Evolutionary conservation across 768 basidiomycete genomes (phyloP), one percentile per base, ranked within the genome.

Genomic region (Solioccasus polychromus): DNA sequence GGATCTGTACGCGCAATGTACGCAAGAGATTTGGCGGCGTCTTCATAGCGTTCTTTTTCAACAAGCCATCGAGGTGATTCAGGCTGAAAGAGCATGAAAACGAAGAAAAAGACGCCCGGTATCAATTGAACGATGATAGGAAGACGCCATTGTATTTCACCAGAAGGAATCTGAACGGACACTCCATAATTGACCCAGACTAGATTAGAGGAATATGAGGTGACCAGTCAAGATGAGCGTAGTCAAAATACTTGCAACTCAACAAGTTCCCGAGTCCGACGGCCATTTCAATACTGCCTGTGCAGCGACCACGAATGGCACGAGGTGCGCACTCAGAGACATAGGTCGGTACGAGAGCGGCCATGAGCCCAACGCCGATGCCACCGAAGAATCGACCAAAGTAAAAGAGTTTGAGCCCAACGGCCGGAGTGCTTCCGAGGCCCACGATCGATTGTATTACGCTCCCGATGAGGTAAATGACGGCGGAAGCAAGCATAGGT

Each of bases 1-100:
- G 60, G 42, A 11, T 61, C 45, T 6, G 52, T 65, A 36, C 69
- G 58, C 29, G 51, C 57, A 2, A 63, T 61, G 37, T 60, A 76
- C 4, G 72, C 74, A 5, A 75, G 66, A 7, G 62, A 68, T 15
- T 25, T 56, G 0, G 68, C 70, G 15, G 77, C 78, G 12, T 66
- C 64, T 12, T 71, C 70, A 26, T 71, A 67, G 29, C 67, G 63
- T 22, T 67, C 63, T 40, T 71, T 67, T 54, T 78, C 77, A 19
- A 74, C 76, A 19, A 80, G 60, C 75, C 74, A 79, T n/a, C 78
- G 68, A 11, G 79, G 79, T 1, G 78, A 79, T 52, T 80, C 79
- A 5, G 77, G 75, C 45, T 78, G 74, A 42, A 70, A 71, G 7
- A 70, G 36, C 72, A 80, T 77, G 5, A 65, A 57, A 28, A 71